Conservation (phyloP, 768 basidiomycete genomes). For the Boletus barrowsii region DNA sequence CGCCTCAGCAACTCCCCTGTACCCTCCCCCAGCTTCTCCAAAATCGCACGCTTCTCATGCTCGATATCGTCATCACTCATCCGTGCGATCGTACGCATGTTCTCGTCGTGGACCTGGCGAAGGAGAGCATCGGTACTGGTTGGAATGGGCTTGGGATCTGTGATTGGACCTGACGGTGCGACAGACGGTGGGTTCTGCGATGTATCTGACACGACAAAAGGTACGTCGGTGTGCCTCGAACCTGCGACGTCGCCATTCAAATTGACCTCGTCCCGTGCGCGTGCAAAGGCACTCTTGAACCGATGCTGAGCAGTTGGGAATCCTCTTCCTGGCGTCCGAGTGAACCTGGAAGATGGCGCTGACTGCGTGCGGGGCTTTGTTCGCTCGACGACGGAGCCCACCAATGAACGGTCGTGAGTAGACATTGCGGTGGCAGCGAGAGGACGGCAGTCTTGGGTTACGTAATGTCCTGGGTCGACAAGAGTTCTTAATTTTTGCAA, state of each 20-base stretch:
- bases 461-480: too few relatives aligned
- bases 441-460: too few relatives aligned
- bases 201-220: constrained; percentile 28
- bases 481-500: too few relatives aligned
- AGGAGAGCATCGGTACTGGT: constrained; percentile 44
- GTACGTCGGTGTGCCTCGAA: constrained; percentile 12
- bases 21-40: constrained; percentile 69
- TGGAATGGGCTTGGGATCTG: constrained; percentile 16
- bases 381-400: constrained; percentile 50
- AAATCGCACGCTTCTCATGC: constrained; percentile 59
- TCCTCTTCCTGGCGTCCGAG: constrained; percentile 36
- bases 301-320: constrained; percentile 67
- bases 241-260: constrained; percentile 18
- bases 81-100: constrained; percentile 52
- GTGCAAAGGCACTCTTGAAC: constrained; percentile 58
- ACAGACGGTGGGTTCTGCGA: background rate
- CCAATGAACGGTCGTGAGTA: constrained; percentile 26
- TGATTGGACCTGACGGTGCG: background rate
- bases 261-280: constrained; percentile 39
- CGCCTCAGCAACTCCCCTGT: constrained; percentile 57
- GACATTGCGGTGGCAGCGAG: constrained; percentile 15
- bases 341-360: constrained; percentile 22
- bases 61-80: constrained; percentile 76
- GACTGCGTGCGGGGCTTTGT: constrained; percentile 25
- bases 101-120: constrained; percentile 62